phyloP scores from a whole-genome alignment of 1,284 basidiomycete species.

The Taiwanofungus camphoratus region DNA sequence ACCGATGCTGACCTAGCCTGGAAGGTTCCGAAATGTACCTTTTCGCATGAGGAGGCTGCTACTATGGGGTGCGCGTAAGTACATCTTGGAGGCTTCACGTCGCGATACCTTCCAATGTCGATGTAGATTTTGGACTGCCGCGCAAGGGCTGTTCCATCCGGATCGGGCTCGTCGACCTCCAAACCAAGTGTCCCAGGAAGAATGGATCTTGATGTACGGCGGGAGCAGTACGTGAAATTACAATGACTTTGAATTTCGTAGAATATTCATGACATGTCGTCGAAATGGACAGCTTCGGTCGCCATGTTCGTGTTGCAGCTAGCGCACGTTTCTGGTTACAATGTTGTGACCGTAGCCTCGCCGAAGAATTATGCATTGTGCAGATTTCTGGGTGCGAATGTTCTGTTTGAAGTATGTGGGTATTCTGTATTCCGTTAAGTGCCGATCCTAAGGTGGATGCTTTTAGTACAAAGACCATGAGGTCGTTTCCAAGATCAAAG shows the following conservation, averaged over 20 bases:
- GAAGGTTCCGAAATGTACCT: slow-evolving; percentile 25
- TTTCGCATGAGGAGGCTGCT: slow-evolving; percentile 31
- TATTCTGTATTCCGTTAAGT: background rate
- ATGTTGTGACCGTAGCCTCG: slow-evolving; percentile 35
- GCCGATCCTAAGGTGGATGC: background rate
- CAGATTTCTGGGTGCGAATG: slow-evolving; percentile 36
- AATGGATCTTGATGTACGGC: slow-evolving; percentile 1
- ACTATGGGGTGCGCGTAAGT: slow-evolving; percentile 29
- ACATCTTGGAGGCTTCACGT: background rate
- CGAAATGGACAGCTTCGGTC: slow-evolving; percentile 21
- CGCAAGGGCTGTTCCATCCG: slow-evolving; percentile 26
- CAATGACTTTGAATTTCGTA: background rate
- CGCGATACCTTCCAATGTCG: background rate
- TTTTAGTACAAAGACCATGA: slow-evolving; percentile 22
- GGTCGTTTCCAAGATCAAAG: slow-evolving; percentile 20
- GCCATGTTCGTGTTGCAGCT: slow-evolving; percentile 41
- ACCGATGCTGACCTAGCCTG: slow-evolving; percentile 26
- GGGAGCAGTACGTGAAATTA: background rate
- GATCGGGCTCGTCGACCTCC: slow-evolving; percentile 18
- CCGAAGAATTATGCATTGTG: slow-evolving; percentile 33
- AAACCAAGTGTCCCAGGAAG: slow-evolving; percentile 1
- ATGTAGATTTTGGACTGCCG: slow-evolving; percentile 25
- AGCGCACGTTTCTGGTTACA: slow-evolving; percentile 34
- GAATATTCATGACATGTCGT: background rate
- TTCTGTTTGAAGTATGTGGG: slow-evolving; percentile 28